Percentiles rank a stretch among this genome's conserved stretches.
These are phyloP conservation scores for Pythium phragmiticola DNA, from an alignment of 352 stramenopile genomes.

Conservation along the genomic window DNA sequence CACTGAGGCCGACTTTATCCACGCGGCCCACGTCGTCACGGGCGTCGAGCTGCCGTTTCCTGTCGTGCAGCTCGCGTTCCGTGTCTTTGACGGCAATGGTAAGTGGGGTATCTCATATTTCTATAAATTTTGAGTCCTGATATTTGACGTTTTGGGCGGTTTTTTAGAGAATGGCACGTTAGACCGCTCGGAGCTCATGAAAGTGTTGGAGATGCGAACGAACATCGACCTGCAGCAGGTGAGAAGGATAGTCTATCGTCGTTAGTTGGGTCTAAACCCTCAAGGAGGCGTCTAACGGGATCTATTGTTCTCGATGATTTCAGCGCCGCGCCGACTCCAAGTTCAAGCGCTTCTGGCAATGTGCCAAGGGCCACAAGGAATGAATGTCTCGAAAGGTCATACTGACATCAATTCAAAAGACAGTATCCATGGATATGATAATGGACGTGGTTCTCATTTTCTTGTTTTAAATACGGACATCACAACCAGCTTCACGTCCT, in stretches of 20 bases:
- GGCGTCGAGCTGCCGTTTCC: slow-evolving; percentile 64
- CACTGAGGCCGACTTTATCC: slow-evolving; percentile 77
- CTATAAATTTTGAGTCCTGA: background rate
- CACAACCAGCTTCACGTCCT: background rate
- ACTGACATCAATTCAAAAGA: background rate
- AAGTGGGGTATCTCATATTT: background rate
- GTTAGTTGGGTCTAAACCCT: background rate
- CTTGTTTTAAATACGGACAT: background rate
- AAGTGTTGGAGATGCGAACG: slow-evolving; percentile 62
- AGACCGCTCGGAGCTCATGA: slow-evolving; percentile 65
- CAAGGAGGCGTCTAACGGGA: background rate
- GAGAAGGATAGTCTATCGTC: background rate
- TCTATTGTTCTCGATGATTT: background rate
- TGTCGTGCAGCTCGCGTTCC: slow-evolving; percentile 73
- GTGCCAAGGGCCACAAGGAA: slow-evolving; percentile 14
- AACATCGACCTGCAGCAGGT: slow-evolving; percentile 56
- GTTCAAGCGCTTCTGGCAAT: slow-evolving; percentile 23
- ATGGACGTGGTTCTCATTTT: too few species aligned
- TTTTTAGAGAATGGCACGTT: slow-evolving; percentile 57
- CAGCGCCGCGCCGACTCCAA: slow-evolving; percentile 17
- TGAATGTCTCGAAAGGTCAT: background rate
- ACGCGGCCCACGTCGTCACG: slow-evolving; percentile 56
- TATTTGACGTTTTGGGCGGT: background rate
- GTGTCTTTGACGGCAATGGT: slow-evolving; percentile 74
- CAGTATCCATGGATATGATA: too few species aligned